Base-by-base conservation (phyloP, 176 grass and related monocot genomes). In the Aegilops speltoides region DNA sequence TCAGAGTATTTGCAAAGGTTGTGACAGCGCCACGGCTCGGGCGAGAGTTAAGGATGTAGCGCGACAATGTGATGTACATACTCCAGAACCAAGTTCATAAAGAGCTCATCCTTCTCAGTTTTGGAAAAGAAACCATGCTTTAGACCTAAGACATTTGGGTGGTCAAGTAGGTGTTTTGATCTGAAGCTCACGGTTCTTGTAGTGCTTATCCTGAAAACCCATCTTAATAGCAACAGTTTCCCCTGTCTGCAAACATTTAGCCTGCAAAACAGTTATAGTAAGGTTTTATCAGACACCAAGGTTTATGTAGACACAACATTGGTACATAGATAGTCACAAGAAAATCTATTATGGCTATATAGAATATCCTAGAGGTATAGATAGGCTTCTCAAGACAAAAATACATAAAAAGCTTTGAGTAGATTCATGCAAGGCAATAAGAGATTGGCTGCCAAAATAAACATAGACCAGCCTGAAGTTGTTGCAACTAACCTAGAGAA, bases 41-140 rank as follows among this genome's bases (percentile, higher is more conserved):
- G 37, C 37, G 37, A 40, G 37, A 40, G 37, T 2, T 9, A 40
- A 9, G 37, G 37, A 9, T 6, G 37, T 10, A 40, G 38, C 5
- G 38, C 8, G 38, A 2, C 8, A 12, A 43, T 43, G 41, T 2
- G 10, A 11, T 43, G 41, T 43, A 95, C 90, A 82, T 95, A 95
- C 88, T 95, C 93, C 61, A 95, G 90, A 54, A 92, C 93, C 50
- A 95, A 88, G 80, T 95, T 92, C 4, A 92, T 79, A 86, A 90
- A 92, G 15, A 95, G 76, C 26, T 92, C 90, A 82, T 92, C 90
- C 80, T 95, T 95, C 70, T 92, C 90, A 16, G 93, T 95, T 54
- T 86, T 92, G n/a, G 90, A 95, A 80, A 95, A 95, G 52, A 95
- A 95, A 56, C 93, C 92, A 75, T 95, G 93, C 80, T 95, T 95